Conservation (phyloP, 2,329 filamentous ascomycete genomes). For the Diatrype stigma region DNA sequence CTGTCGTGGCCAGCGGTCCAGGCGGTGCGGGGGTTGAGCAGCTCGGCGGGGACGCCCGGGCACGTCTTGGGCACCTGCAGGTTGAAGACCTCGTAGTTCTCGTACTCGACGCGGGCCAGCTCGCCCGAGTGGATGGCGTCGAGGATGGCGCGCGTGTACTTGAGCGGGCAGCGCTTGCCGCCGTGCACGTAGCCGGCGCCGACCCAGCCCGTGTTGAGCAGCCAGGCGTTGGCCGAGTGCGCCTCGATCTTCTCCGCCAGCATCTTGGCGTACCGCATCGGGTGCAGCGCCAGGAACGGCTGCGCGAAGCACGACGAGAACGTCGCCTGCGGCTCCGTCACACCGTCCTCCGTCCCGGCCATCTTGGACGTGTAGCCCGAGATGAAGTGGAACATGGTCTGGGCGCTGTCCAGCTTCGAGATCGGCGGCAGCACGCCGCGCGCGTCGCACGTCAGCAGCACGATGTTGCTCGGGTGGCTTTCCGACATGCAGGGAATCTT, state of each 20-base stretch:
- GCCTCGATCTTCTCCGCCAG: constrained; percentile 94
- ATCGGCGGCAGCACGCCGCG: constrained; percentile 96
- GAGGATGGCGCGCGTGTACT: constrained; percentile 97
- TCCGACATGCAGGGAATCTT: constrained; percentile 93
- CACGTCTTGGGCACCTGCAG: constrained; percentile 91
- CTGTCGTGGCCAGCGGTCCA: constrained; percentile 80
- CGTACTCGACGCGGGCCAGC: constrained; percentile 88
- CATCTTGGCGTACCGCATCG: constrained; percentile 99
- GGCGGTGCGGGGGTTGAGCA: constrained; percentile 89
- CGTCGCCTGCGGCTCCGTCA: constrained; percentile 95
- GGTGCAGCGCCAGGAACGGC: constrained; percentile 97
- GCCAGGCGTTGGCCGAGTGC: constrained; percentile 95
- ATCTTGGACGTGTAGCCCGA: constrained; percentile 99
- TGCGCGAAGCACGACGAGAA: constrained; percentile 99
- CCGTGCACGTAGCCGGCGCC: constrained; percentile 80
- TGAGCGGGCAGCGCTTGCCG: constrained; percentile 94
- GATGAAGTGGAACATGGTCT: constrained; percentile 99
- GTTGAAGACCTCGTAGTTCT: constrained; percentile 96
- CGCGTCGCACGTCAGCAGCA: constrained; percentile 96
- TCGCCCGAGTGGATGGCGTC: constrained; percentile 97
- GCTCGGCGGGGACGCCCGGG: constrained; percentile 81
- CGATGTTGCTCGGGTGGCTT: constrained; percentile 93
- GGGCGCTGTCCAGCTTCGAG: constrained; percentile 88
- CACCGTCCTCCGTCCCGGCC: constrained; percentile 96
- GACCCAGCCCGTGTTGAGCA: constrained; percentile 75